Base-by-base conservation (phyloP, 2,329 filamentous ascomycete genomes). In the Didymella glomerata region DNA sequence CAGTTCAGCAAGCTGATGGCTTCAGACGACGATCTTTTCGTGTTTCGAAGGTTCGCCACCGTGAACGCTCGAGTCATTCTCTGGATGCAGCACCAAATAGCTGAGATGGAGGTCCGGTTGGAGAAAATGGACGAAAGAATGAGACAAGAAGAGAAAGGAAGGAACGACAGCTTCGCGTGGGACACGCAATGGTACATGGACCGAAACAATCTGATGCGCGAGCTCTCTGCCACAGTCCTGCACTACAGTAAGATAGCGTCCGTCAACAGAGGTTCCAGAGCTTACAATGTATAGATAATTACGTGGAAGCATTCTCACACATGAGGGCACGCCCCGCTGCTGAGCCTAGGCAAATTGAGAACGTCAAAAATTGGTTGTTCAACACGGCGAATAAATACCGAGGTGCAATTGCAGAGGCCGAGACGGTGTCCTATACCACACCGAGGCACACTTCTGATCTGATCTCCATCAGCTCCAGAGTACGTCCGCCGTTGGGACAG, bases 21-120 rank as follows among this genome's bases (percentile, higher is more conserved):
- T 10, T 71, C 70, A 1, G 70, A 74, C 34, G 61, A 74, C 32
- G 70, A 72, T 47, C 74, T 71, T 40, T 73, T 75, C 28, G 53
- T 76, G 0, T 46, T 76, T 27, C 65, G 72, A 4, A 61, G 69
- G 11, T 74, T 74, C 27, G 62, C 61, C 13, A 64, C 48, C 22
- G 38, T 74, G n/a, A 73, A 72, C 48, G 65, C 67, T 9, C 56
- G 57, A 0, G 63, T 70, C 1, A 61, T 71, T 6, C 48, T 74
- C 5, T 67, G 61, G 48, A 60, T 74, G 58, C 72, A 73, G 45
- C 44, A 71, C 48, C 48, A 56, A 2, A 67, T 73, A 22, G 20
- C 28, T 1, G 32, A 60, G 30, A 55, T 67, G 3, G 69, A 73
- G 41, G 30, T 44, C 3, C 28, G 44, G 14, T 36, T 71, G 11